A percentile compares a stretch with the other conserved stretches of the same genome.
Conservation (phyloP, 169 alveolate species). For the Perkinsus chesapeaki region DNA sequence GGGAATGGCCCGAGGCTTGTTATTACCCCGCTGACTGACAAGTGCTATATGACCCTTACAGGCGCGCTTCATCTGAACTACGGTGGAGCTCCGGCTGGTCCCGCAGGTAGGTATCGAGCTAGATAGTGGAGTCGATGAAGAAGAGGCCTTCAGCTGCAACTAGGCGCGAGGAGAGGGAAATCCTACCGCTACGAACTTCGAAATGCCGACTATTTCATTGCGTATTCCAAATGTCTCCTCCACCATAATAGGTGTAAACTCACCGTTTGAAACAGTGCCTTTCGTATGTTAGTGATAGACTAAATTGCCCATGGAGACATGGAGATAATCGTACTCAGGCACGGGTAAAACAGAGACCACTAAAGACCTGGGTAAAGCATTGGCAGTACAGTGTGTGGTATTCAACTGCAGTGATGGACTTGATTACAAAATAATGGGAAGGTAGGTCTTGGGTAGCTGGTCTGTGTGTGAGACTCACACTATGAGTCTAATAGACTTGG, state of each 20-base stretch:
- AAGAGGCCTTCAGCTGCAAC: too few species aligned
- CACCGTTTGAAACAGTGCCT: too few species aligned
- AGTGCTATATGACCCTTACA: conserved; percentile 85
- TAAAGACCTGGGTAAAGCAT: conserved; percentile 82
- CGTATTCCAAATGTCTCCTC: conserved; percentile 65
- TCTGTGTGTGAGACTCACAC: too few species aligned
- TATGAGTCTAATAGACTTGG: too few species aligned
- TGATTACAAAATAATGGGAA: conserved; percentile 61
- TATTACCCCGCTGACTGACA: conserved; percentile 89
- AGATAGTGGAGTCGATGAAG: too few species aligned
- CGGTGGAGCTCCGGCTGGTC: conserved; percentile 88
- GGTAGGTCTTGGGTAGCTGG: too few species aligned
- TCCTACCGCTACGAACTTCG: not conserved
- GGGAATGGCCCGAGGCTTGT: conserved; percentile 86
- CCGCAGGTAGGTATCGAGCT: conserved; percentile 55
- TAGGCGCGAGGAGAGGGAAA: not conserved
- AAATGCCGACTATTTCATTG: too few species aligned
- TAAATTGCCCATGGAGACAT: not conserved
- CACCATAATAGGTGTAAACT: too few species aligned
- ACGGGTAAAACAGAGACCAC: conserved; percentile 88
- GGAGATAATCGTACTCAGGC: conserved; percentile 40
- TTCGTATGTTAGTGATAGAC: too few species aligned
- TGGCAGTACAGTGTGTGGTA: conserved; percentile 79
- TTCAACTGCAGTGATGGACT: conserved; percentile 76
- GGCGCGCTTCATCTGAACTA: conserved; percentile 76